phyloP scores from a whole-genome alignment of 768 basidiomycete species.

The Austroboletus eburneus region DNA sequence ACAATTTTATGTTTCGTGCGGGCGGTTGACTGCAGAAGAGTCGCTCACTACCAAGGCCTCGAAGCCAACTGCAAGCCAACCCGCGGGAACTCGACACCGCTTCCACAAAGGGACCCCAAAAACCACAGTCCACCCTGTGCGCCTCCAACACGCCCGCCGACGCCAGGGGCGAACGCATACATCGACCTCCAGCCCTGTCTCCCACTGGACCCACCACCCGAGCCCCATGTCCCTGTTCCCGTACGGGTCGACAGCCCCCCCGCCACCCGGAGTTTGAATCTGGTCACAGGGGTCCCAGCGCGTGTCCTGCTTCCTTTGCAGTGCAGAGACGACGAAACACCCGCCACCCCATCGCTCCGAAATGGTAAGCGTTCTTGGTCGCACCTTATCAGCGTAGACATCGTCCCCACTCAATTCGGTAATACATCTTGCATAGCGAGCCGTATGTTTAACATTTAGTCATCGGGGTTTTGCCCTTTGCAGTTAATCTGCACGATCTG shows the following conservation, averaged over 20 bases:
- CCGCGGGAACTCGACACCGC: slow-evolving; percentile 32
- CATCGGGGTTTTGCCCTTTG: no score
- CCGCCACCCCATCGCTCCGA: no score
- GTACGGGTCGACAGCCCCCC: neutral
- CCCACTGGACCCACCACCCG: neutral
- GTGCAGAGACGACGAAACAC: neutral
- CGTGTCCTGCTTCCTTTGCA: slow-evolving; percentile 10
- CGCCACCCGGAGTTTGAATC: slow-evolving; percentile 31
- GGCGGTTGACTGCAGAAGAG: slow-evolving; percentile 25
- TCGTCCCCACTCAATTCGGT: no score
- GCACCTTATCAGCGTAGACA: no score
- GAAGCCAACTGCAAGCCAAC: slow-evolving; percentile 20
- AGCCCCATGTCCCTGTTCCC: neutral
- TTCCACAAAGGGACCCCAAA: slow-evolving; percentile 22
- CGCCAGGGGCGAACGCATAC: neutral
- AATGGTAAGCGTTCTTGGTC: no score
- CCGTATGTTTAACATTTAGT: no score
- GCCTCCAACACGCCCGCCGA: slow-evolving; percentile 1
- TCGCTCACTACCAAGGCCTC: slow-evolving; percentile 28
- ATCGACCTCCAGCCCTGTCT: neutral
- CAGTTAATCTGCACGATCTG: no score
- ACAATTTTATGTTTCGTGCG: slow-evolving; percentile 28
- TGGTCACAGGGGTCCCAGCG: slow-evolving; percentile 24
- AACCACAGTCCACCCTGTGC: neutral
- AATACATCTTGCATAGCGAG: no score